Percentiles rank a stretch among this genome's conserved stretches.
phyloP scores from a whole-genome alignment of 2,329 filamentous ascomycete species.

The Diaporthe ilicicola region DNA sequence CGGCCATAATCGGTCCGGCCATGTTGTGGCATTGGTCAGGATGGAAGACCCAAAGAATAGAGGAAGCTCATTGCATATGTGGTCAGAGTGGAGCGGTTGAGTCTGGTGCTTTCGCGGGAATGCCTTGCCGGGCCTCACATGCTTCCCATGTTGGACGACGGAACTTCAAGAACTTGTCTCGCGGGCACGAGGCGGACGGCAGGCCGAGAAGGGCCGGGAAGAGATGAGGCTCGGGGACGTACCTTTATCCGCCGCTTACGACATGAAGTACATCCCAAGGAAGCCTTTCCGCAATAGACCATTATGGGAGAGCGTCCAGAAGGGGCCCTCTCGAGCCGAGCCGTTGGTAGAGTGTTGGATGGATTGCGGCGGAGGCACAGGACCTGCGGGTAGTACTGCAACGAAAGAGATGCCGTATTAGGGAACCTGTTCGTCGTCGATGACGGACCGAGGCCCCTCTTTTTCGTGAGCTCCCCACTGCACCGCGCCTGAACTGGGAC shows the following conservation, averaged over 20 bases:
- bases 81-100: background rate
- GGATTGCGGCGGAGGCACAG: background rate
- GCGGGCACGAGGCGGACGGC: background rate
- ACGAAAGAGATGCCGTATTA: conserved; percentile 10
- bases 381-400: background rate
- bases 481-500: background rate
- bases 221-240: conserved; percentile 36
- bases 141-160: background rate
- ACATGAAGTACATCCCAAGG: conserved; percentile 62
- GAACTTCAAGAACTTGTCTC: background rate
- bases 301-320: conserved; percentile 43
- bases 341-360: background rate
- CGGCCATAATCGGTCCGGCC: too few species aligned
- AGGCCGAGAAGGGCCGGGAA: background rate
- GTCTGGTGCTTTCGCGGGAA: background rate
- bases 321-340: background rate
- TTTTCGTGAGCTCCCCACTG: conserved; percentile 5
- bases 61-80: background rate
- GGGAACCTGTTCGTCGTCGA: conserved; percentile 13
- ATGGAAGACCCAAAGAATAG: background rate
- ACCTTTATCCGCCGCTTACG: conserved; percentile 65
- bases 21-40: background rate
- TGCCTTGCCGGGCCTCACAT: background rate
- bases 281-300: conserved; percentile 67
- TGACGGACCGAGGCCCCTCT: conserved; percentile 15